Evolutionary conservation across 75 land plant genomes (phyloP).

Genomic region (Pseudotsuga menziesii): DNA sequence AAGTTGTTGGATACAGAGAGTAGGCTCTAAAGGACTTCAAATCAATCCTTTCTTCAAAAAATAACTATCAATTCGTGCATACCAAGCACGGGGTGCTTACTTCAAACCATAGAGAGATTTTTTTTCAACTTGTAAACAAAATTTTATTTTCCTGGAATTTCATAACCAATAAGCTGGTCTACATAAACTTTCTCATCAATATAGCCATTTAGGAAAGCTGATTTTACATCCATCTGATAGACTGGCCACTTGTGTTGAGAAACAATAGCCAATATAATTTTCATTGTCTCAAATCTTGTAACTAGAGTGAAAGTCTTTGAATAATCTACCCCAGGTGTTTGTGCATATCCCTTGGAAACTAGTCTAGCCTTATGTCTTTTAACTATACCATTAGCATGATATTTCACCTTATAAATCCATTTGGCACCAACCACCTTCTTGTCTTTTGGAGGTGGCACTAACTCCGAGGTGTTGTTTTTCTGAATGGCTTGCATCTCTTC

Average conservation of each 20-base stretch:
- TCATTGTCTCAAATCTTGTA: neutral
- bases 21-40: too few relatives aligned
- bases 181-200: neutral
- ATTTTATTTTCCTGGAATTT: neutral
- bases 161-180: neutral
- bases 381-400: neutral
- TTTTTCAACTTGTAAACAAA: too few relatives aligned
- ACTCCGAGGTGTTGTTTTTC: too few relatives aligned
- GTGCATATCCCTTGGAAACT: neutral
- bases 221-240: neutral
- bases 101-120: too few relatives aligned
- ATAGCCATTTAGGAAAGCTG: neutral
- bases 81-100: too few relatives aligned
- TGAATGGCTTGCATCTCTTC: too few relatives aligned
- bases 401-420: neutral
- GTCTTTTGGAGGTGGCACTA: too few relatives aligned
- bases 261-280: neutral
- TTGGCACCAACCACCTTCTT: neutral
- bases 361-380: neutral
- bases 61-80: too few relatives aligned
- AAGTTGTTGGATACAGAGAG: too few relatives aligned
- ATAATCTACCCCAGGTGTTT: neutral
- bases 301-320: neutral
- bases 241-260: neutral
- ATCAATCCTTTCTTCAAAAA: too few relatives aligned